phyloP scores from a whole-genome alignment of 2,329 filamentous ascomycete genomes.

The Pseudocercospora cruenta region DNA sequence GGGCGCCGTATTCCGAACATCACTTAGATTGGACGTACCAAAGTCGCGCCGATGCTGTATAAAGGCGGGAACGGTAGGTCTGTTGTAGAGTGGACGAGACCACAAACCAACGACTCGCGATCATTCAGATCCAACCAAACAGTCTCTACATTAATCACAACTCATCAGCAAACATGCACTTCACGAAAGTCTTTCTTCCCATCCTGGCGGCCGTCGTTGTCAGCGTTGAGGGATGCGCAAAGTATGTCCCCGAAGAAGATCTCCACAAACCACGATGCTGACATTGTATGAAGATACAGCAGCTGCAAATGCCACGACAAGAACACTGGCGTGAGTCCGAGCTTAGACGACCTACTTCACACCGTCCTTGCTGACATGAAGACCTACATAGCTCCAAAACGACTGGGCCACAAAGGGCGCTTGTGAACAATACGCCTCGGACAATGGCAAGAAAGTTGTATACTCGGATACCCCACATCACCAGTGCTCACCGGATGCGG shows the following conservation, averaged over 20 bases:
- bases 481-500: neutral
- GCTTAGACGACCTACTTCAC: neutral
- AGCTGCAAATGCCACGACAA: neutral
- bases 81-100: no score
- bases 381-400: neutral
- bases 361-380: neutral
- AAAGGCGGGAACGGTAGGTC: neutral
- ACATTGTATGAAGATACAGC: neutral
- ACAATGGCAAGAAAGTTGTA: slow-evolving; percentile 6
- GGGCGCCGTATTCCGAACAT: neutral
- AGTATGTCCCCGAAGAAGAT: neutral
- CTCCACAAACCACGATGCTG: neutral
- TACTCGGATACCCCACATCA: neutral
- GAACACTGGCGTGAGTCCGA: neutral
- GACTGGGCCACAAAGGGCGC: neutral
- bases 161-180: neutral
- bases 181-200: neutral
- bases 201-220: neutral
- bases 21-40: neutral
- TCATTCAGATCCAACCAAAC: no score
- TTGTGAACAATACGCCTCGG: neutral
- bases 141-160: neutral
- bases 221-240: neutral
- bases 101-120: no score
- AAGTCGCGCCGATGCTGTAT: neutral